Evolutionary conservation across 495 filamentous ascomycete genomes (phyloP).

Genomic region (Daldinia concentrica): DNA sequence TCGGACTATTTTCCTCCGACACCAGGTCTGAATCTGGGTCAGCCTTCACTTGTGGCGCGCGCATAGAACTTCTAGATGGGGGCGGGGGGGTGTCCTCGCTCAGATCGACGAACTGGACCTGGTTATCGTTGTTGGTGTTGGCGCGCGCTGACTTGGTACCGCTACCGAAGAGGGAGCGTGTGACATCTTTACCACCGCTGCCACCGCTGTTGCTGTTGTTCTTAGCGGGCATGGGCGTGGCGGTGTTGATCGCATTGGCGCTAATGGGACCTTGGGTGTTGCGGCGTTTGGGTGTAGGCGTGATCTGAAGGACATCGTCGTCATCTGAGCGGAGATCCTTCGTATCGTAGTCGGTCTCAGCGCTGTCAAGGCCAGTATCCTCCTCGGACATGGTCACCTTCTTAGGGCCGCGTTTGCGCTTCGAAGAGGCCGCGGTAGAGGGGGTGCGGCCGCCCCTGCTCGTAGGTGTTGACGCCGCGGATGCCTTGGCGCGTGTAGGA

Average conservation of each 20-base stretch:
- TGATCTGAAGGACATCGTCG: slow-evolving; percentile 35
- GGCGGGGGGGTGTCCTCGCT: slow-evolving; percentile 2
- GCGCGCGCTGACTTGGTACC: not conserved
- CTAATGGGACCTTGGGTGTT: slow-evolving; percentile 14
- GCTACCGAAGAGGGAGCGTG: slow-evolving; percentile 33
- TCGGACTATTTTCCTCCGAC: not conserved
- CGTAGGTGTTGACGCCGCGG: slow-evolving; percentile 3
- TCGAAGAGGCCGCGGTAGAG: slow-evolving; percentile 5
- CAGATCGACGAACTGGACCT: not conserved
- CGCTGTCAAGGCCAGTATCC: not conserved
- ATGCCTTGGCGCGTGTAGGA: not conserved
- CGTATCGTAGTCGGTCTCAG: slow-evolving; percentile 28
- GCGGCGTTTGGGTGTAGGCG: slow-evolving; percentile 35
- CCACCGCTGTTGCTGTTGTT: not conserved
- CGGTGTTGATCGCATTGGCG: not conserved
- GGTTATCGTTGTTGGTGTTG: not conserved
- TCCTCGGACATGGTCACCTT: slow-evolving; percentile 17
- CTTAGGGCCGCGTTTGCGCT: slow-evolving; percentile 42
- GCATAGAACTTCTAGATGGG: not conserved
- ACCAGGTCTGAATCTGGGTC: slow-evolving; percentile 5
- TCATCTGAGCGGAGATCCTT: slow-evolving; percentile 45
- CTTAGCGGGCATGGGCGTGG: not conserved
- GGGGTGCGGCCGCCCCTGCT: slow-evolving; percentile 10
- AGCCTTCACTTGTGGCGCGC: slow-evolving; percentile 14
- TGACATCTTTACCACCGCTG: not conserved